Percentiles rank a stretch among this genome's conserved stretches.
Evolutionary conservation across 2,329 filamentous ascomycete species (phyloP).

Genomic region (Neofusicoccum ribis): DNA sequence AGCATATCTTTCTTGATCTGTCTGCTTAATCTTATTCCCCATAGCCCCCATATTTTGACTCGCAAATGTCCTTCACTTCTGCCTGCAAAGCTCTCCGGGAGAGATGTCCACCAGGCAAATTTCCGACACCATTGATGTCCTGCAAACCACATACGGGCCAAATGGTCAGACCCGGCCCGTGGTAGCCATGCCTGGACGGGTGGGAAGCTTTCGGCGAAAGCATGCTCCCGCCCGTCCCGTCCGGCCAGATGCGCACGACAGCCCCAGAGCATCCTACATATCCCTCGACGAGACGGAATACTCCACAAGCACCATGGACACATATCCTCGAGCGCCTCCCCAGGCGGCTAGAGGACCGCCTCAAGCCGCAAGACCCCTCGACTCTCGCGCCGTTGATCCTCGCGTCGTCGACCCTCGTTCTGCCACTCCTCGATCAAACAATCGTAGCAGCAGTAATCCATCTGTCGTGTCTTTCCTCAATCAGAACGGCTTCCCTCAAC

Average conservation of each 20-base stretch:
- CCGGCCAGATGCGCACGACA: conserved; percentile 7
- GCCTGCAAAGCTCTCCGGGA: not conserved
- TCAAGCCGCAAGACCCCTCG: not conserved
- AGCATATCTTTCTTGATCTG: conserved; percentile 1
- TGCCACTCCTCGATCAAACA: not conserved
- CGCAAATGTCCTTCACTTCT: not conserved
- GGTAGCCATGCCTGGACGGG: conserved; percentile 4
- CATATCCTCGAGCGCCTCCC: not conserved
- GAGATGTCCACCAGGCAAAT: conserved; percentile 1
- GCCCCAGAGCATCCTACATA: conserved; percentile 9
- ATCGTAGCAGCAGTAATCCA: not conserved
- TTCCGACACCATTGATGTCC: not conserved
- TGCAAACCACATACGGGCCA: not conserved
- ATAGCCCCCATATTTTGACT: not conserved
- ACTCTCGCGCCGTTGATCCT: not conserved
- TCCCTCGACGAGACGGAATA: not conserved
- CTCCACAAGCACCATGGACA: not conserved
- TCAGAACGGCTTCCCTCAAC: conserved; percentile 2
- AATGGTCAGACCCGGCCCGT: not conserved
- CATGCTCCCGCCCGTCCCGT: not conserved
- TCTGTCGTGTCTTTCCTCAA: conserved; percentile 12
- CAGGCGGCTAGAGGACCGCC: not conserved
- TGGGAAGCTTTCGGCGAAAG: not conserved
- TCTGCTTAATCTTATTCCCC: not conserved
- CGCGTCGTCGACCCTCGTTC: not conserved